Evolutionary conservation across 2,329 filamentous ascomycete species (phyloP).

Genomic region (Alternaria ventricosa): DNA sequence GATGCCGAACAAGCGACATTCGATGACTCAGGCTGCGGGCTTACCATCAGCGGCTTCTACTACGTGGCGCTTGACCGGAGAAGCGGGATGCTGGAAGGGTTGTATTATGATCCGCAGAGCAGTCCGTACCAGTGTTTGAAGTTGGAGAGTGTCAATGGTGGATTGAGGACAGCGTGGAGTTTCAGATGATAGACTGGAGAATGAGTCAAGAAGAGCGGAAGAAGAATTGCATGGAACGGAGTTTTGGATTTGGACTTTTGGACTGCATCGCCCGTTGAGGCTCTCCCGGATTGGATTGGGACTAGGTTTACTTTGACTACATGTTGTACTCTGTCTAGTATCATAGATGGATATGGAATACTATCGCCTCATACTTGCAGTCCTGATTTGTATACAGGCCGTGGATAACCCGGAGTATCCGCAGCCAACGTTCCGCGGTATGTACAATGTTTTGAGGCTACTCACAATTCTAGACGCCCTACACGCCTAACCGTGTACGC

Average conservation of each 20-base stretch:
- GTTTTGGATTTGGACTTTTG: not conserved
- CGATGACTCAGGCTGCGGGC: conserved; percentile 49
- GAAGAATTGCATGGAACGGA: not conserved
- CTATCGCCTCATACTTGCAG: not conserved
- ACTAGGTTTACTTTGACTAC: not conserved
- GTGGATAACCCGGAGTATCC: not conserved
- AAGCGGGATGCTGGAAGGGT: conserved; percentile 57
- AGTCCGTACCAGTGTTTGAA: conserved; percentile 61
- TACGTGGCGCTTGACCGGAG: conserved; percentile 57
- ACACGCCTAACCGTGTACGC: not conserved
- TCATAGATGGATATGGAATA: not conserved
- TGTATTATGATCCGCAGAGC: conserved; percentile 63
- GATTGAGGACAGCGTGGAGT: conserved; percentile 48
- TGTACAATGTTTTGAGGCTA: not conserved
- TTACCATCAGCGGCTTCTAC: conserved; percentile 63
- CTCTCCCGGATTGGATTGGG: not conserved
- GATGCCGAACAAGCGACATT: conserved; percentile 35
- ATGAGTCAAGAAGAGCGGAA: not conserved
- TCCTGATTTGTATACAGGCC: not conserved
- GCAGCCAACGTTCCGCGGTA: not conserved
- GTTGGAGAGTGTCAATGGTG: conserved; percentile 48
- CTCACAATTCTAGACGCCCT: not conserved
- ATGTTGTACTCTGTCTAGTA: not conserved
- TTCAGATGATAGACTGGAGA: conserved; percentile 39
- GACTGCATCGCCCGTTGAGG: conserved; percentile 14